Evolutionary conservation across 1,139 yeast species (phyloP).

Genomic region (Geotrichum europaeum): DNA sequence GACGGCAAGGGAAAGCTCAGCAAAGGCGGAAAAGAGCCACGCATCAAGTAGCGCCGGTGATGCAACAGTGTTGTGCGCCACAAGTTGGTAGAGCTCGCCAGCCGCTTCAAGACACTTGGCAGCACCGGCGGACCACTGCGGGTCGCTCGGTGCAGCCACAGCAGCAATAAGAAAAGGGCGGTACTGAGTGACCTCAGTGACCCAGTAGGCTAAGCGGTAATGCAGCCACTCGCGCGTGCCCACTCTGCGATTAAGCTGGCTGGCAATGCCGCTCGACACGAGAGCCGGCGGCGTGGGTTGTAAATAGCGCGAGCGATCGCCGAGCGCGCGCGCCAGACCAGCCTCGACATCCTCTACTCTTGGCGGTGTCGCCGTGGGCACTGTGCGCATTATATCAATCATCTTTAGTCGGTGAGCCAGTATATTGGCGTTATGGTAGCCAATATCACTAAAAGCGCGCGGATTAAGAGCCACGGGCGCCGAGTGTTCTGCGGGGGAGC

Average conservation of each 20-base stretch:
- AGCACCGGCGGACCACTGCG: background rate
- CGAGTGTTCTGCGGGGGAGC: slow-evolving; percentile 7
- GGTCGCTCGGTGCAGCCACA: background rate
- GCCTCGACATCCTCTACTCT: background rate
- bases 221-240: slow-evolving; percentile 1
- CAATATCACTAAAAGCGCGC: slow-evolving; percentile 1
- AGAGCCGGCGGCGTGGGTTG: slow-evolving; percentile 3
- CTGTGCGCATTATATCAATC: background rate
- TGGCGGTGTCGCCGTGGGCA: background rate
- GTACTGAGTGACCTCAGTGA: background rate
- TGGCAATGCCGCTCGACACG: slow-evolving; percentile 2
- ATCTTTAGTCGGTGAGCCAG: slow-evolving; percentile 8
- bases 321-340: background rate
- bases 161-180: slow-evolving; percentile 1
- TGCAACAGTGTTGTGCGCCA: background rate
- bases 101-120: background rate
- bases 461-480: slow-evolving; percentile 9
- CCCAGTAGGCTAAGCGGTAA: slow-evolving; percentile 1
- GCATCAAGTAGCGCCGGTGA: background rate
- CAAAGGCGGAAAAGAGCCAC: background rate
- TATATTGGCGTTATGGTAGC: background rate
- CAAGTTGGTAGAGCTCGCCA: background rate
- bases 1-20: background rate
- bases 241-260: background rate
- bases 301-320: background rate